A percentile compares a stretch with the other conserved stretches of the same genome.
These are phyloP conservation scores for Pseudogymnoascus sp. DNA, from an alignment of 2,329 filamentous ascomycete genomes.

Conservation along the genomic window DNA sequence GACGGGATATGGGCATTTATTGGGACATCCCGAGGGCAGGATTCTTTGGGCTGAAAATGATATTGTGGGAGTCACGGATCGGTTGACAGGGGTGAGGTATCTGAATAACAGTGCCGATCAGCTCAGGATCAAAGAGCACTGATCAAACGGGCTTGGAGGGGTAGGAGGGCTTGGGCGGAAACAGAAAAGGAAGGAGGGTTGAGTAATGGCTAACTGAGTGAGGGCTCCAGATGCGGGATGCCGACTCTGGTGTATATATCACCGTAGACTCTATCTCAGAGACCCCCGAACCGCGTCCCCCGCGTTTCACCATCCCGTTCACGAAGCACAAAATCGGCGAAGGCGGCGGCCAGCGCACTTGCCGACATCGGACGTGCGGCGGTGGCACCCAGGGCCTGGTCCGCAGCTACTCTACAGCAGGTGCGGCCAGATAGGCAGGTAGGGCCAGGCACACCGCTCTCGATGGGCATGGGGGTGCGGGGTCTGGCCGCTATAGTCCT, in stretches of 20 bases:
- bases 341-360: neutral
- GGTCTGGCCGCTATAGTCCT: neutral
- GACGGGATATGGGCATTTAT: neutral
- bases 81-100: constrained; percentile 4
- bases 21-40: constrained; percentile 9
- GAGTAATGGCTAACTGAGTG: neutral
- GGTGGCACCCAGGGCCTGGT: neutral
- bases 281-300: neutral
- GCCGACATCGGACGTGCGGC: neutral
- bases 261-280: constrained; percentile 8
- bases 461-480: neutral
- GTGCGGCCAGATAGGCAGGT: neutral
- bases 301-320: neutral
- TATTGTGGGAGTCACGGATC: constrained; percentile 1
- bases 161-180: neutral
- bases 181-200: neutral
- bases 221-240: constrained; percentile 1
- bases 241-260: constrained; percentile 1
- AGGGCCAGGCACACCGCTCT: neutral
- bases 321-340: neutral
- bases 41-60: constrained; percentile 10
- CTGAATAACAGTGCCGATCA: neutral
- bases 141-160: neutral
- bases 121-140: constrained; percentile 1
- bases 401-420: neutral